Evolutionary conservation across 352 stramenopile species (phyloP).

Genomic region (Pythium scleroteichum): DNA sequence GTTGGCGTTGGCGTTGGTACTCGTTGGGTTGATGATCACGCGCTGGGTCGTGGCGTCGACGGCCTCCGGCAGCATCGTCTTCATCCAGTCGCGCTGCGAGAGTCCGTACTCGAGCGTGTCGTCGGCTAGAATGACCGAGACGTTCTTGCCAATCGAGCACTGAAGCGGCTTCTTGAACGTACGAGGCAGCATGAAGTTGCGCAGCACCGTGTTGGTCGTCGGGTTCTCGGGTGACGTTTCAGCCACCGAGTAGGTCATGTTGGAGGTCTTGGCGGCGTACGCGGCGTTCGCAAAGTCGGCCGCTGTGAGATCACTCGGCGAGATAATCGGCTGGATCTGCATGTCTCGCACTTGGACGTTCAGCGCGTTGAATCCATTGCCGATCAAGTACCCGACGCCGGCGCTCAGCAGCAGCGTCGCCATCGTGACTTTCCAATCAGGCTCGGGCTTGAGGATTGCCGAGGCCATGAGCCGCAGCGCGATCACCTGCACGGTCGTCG

Average conservation of each 20-base stretch:
- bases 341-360: conserved; percentile 18
- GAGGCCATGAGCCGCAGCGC: conserved; percentile 10
- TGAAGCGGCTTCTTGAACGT: not conserved
- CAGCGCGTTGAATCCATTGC: conserved; percentile 12
- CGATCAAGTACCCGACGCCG: conserved; percentile 8
- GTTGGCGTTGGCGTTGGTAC: not conserved
- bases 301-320: too few relatives aligned
- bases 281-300: not conserved
- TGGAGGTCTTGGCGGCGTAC: not conserved
- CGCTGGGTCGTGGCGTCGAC: not conserved
- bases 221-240: not conserved
- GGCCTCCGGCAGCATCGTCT: conserved; percentile 6
- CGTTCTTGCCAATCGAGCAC: not conserved
- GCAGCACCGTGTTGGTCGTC: too few relatives aligned
- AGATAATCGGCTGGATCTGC: not conserved
- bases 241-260: not conserved
- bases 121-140: too few relatives aligned
- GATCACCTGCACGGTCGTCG: not conserved
- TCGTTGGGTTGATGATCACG: conserved; percentile 15
- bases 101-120: conserved; percentile 1
- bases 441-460: not conserved
- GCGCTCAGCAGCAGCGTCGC: not conserved
- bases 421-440: not conserved
- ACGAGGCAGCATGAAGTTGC: not conserved
- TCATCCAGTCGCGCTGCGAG: conserved; percentile 15